phyloP scores from a whole-genome alignment of 2,329 filamentous ascomycete species.

The Lomentospora prolificans region DNA sequence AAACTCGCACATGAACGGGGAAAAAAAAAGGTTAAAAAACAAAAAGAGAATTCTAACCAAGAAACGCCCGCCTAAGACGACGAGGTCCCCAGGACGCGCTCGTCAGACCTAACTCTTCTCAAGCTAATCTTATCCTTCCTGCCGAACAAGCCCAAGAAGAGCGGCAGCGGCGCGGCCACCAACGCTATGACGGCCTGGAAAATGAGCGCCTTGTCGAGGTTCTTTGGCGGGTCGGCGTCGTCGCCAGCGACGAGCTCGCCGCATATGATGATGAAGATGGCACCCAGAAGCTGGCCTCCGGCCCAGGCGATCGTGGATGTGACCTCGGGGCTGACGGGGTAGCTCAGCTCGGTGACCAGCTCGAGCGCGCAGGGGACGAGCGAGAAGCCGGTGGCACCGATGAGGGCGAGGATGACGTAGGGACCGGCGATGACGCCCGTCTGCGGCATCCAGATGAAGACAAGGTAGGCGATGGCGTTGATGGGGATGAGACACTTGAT shows the following conservation, averaged over 20 bases:
- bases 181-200: slow-evolving; percentile 68
- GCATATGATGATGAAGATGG: slow-evolving; percentile 73
- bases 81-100: slow-evolving; percentile 18
- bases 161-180: slow-evolving; percentile 53
- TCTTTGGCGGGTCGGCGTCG: slow-evolving; percentile 47
- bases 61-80: not conserved
- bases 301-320: slow-evolving; percentile 78
- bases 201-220: slow-evolving; percentile 67
- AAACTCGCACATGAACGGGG: too few species aligned
- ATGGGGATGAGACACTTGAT: slow-evolving; percentile 69
- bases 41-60: not conserved
- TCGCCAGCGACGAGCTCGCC: slow-evolving; percentile 56
- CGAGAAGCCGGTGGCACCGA: slow-evolving; percentile 72
- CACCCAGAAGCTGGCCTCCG: slow-evolving; percentile 77
- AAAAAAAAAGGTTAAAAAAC: not conserved
- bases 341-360: slow-evolving; percentile 76
- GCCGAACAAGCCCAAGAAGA: slow-evolving; percentile 64
- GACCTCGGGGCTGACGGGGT: slow-evolving; percentile 79
- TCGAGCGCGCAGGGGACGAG: slow-evolving; percentile 80
- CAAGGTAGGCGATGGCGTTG: slow-evolving; percentile 62
- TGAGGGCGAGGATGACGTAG: slow-evolving; percentile 63
- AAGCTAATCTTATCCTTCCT: slow-evolving; percentile 38
- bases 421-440: slow-evolving; percentile 52
- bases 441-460: slow-evolving; percentile 67
- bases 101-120: slow-evolving; percentile 30